Evolutionary conservation across 148 eudicot genomes (phyloP), one percentile per base, ranked within the genome.

Genomic region (Chenopodium album): DNA sequence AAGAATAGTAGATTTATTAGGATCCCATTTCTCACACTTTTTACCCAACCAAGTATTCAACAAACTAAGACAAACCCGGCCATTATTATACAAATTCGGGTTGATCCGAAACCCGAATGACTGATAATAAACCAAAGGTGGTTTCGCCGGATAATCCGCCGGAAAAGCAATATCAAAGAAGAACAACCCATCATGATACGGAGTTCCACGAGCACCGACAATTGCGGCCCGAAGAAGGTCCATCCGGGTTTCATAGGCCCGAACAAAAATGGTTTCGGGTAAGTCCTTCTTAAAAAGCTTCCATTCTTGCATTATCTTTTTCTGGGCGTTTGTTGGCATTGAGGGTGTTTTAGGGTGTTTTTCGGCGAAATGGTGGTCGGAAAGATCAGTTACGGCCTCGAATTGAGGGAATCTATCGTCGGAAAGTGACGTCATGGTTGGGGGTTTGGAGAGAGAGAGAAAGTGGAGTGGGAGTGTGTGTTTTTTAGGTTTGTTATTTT

Each of bases 141-240:
- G 98, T 0, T 47, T 56, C 4, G 68, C 69, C 31, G 97, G 98
- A 78, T 95, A 93, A 31, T 90, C 87, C 0, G 85, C 19, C 1
- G 98, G 98, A 62, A 95, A 85, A 22, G 60, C 28, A 20, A 95
- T 48, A 81, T 93, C 97, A 68, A 95, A 95, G 72, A 93, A 89
- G 85, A 95, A 93, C 9, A 95, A 87, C 0, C 92, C 93, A 7
- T 92, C 92, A 71, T 92, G 94, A 79, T 95, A 95, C 7, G 98
- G 98, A 0, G 98, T 95, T 1, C 97, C 98, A 0, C 85, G 70
- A 59, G 96, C 85, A 12, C 98, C 98, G 8, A 90, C 80, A n/a
- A 93, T 92, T 26, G 87, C 98, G 2, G 98, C 98, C 67, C 97
- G 84, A 10, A 95, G 82, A 12, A 95, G 90, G 54, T 92, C 92